Base-by-base conservation (phyloP, 176 grass and related monocot genomes). In the Miscanthus lutarioriparius region DNA sequence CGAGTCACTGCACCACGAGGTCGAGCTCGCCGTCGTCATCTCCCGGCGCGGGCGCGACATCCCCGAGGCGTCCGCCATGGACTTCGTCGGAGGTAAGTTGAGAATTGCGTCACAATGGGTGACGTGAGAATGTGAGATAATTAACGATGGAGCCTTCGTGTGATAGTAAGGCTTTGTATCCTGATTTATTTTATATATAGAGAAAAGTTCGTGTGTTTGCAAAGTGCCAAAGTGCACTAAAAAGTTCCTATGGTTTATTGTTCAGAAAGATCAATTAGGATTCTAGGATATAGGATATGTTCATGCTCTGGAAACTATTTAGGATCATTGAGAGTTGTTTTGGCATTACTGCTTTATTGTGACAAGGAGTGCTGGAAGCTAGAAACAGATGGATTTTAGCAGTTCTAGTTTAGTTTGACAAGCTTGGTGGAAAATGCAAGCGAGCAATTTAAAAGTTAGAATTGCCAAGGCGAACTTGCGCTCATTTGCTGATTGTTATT, bases 11-110 rank as follows among this genome's bases (percentile, higher is more conserved):
- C 89, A 92, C 80, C 90, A 97, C 41, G 92, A 97, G 87, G 95
- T 94, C 27, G 95, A 97, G 88, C 90, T 97, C 35, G 95, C 95
- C 70, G 90, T 97, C 80, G 67, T 97, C 66, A 94, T 95, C 41
- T 89, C 88, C 8, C 75, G 85, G 22, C 93, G 88, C 67, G 90
- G 86, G 72, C 92, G 90, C 56, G 95, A 94, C 15, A 87, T 95
- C 1, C 16, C 90, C 16, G 90, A 87, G 63, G 84, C 74, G 1
- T 78, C 92, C 39, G 95, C 92, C 49, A 97, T 97, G 92, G 92
- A 93, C 61, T 91, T 86, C 72, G 84, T 97, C 13, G 95, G 90
- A 97, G 95, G 95, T 97, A 88, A 59, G 23, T 51, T 51, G 48
- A 51, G 14, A 48, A 48, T 48, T 16, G 45, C 14, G 45, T 48